phyloP scores from a whole-genome alignment of 371 early-diverging fungal genomes.

The Basidiobolus meristosporus region DNA sequence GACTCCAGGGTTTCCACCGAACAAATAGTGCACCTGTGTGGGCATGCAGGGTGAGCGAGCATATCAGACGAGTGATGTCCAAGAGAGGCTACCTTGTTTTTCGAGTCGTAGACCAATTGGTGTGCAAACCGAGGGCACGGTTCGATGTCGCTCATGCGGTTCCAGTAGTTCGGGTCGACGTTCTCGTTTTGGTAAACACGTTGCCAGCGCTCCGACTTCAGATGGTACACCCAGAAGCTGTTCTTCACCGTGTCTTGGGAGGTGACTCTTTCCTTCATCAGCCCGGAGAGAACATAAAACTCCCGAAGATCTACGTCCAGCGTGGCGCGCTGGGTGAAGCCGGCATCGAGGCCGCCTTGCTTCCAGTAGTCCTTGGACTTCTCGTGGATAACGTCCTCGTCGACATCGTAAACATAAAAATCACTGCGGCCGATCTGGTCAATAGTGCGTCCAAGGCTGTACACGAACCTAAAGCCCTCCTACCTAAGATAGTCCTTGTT shows the following conservation, averaged over 20 bases:
- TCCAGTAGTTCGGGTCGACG: constrained; percentile 19
- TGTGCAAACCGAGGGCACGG: constrained; percentile 76
- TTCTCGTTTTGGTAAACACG: constrained; percentile 51
- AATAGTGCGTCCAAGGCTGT: too few relatives aligned
- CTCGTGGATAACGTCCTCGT: constrained; percentile 43
- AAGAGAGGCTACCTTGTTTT: constrained; percentile 9
- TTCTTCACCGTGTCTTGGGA: constrained; percentile 36
- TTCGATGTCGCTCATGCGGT: constrained; percentile 20
- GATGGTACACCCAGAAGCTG: constrained; percentile 53
- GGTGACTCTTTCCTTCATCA: constrained; percentile 25
- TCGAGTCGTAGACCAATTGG: constrained; percentile 57
- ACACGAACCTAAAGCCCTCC: constrained; percentile 4
- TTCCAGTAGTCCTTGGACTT: constrained; percentile 45
- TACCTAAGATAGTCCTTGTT: constrained; percentile 47
- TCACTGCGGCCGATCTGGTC: constrained; percentile 43
- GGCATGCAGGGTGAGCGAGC: background rate
- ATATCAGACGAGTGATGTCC: background rate
- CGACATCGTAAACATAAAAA: constrained; percentile 63
- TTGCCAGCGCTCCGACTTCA: constrained; percentile 43
- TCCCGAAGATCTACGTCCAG: constrained; percentile 56
- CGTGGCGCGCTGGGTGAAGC: constrained; percentile 74
- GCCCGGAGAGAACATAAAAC: constrained; percentile 60
- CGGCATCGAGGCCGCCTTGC: constrained; percentile 50
- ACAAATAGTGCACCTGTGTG: constrained; percentile 42
- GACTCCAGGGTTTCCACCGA: constrained; percentile 80